phyloP scores from a whole-genome alignment of 345 rosid genomes.

The Noccaea bulbosa region DNA sequence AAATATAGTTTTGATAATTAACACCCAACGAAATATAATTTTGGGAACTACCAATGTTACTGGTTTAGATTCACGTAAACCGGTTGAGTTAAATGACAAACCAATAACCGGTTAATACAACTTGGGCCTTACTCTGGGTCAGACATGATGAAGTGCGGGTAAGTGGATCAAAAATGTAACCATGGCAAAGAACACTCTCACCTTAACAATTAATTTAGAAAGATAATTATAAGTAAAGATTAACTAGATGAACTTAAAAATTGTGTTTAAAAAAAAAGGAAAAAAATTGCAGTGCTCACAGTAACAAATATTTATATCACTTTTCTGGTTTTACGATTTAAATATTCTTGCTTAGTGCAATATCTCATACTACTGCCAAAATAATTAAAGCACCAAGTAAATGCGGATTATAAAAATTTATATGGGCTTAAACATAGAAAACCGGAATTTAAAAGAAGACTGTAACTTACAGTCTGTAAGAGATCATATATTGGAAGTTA shows the following conservation, averaged over 20 bases:
- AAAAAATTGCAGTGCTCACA: no score
- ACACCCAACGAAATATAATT: no score
- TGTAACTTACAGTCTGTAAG: no score
- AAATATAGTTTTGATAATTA: no score
- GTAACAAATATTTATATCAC: no score
- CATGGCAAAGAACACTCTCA: background rate
- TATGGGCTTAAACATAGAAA: background rate
- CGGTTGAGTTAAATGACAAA: background rate
- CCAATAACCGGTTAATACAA: background rate
- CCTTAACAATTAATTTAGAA: background rate
- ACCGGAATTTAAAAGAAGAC: background rate
- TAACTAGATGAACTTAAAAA: background rate
- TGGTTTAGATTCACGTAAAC: slow-evolving; percentile 4
- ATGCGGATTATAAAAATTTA: no score
- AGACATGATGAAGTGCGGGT: slow-evolving; percentile 6
- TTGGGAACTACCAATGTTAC: no score
- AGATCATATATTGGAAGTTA: no score
- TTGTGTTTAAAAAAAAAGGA: background rate
- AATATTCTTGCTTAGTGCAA: no score
- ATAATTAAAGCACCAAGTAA: no score
- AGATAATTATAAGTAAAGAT: background rate
- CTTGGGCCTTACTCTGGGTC: slow-evolving; percentile 12
- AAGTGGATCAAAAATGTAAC: slow-evolving; percentile 8
- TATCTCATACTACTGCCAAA: no score
- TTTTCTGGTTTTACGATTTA: no score